Evolutionary conservation across 2,329 filamentous ascomycete genomes (phyloP).

Genomic region (Paecilomyces formosus): DNA sequence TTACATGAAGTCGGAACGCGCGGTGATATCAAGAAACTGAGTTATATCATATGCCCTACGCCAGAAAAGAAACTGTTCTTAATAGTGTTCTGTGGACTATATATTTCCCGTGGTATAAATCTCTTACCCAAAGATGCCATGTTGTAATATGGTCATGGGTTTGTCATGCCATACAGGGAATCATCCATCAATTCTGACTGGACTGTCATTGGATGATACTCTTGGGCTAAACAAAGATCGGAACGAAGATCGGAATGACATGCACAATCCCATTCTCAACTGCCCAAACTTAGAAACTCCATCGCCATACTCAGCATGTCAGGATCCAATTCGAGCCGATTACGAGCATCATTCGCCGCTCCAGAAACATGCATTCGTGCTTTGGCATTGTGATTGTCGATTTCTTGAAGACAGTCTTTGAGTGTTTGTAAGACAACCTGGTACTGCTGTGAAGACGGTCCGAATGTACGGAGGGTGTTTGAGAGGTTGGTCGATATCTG

Average conservation of each 20-base stretch:
- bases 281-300: constrained; percentile 23
- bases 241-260: background rate
- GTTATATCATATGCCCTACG: no score
- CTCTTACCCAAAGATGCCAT: no score
- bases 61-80: no score
- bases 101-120: no score
- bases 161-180: no score
- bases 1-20: no score
- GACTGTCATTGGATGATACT: no score
- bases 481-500: constrained; percentile 36
- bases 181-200: no score
- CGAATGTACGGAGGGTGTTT: constrained; percentile 34
- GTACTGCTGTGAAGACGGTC: constrained; percentile 29
- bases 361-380: background rate
- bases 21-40: no score
- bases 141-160: no score
- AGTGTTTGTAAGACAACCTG: constrained; percentile 28
- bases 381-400: constrained; percentile 9
- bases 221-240: no score
- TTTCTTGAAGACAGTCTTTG: constrained; percentile 22
- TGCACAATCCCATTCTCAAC: background rate
- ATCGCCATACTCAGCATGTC: constrained; percentile 25
- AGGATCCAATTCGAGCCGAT: constrained; percentile 14
- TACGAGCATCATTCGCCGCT: constrained; percentile 3
- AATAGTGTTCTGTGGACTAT: no score